Base-by-base conservation (phyloP, 345 rosid species). In the Mallotus nudiflorus region DNA sequence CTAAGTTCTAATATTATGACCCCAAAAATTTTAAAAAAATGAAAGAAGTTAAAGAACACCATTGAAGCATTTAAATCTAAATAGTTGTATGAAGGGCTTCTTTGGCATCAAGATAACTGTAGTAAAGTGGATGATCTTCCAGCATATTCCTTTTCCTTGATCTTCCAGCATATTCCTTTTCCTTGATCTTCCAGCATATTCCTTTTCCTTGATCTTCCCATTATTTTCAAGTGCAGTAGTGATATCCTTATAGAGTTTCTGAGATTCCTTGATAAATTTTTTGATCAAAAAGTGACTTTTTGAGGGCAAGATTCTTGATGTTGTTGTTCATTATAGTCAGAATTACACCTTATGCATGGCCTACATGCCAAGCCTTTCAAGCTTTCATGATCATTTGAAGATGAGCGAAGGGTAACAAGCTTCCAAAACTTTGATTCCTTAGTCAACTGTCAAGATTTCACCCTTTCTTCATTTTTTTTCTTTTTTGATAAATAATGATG, bases 341-440 rank as follows among this genome's bases (percentile, higher is more conserved):
- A 76, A 40, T 65, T 67, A 19, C 71, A 65, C 61, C 81, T 85
- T 62, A 75, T 70, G n/a, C 69, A 74, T 3, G n/a, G 54, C 12
- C 55, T 48, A 6, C 44, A 33, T 0, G n/a, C n/a, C 1, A 55
- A 61, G 39, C 62, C 73, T 52, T 55, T 39, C 45, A 75, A 70
- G 53, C 71, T 68, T 46, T 11, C 78, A 40, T 77, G 40, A 65
- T 4, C 69, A 16, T 16, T 51, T 20, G 74, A 31, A n/a, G 65
- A 66, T 0, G 80, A 78, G 59, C 69, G 65, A 25, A 74, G 81
- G 40, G 37, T 62, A 74, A n/a, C n/a, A 86, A 88, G 90, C 81
- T 88, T 24, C 91, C 92, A 10, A 82, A 88, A 28, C 97, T 94
- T 83, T 78, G 79, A 75, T 88, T 87, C 94, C 69, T 74, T 55